Evolutionary conservation across 805 yeast genomes (phyloP), one percentile per base, ranked within the genome.

Genomic region (Ogataea pini): DNA sequence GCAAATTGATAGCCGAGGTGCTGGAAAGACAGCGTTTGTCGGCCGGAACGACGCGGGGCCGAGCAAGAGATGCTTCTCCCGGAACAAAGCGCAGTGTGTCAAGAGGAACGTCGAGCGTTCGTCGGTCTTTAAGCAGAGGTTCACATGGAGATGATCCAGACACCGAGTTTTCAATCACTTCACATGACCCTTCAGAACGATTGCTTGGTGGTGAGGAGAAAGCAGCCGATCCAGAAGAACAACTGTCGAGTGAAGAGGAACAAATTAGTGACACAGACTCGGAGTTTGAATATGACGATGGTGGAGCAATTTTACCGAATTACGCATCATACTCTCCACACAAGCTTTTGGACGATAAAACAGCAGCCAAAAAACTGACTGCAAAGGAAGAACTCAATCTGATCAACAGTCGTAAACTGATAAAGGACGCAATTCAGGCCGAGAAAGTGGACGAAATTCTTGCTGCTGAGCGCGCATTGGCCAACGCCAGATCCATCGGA

Each of bases 131-230:
- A 24, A 58, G 62, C 28, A 49, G 65, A 29, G 51, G 61, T 10
- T 47, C 56, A 1, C 49, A 58, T n/a, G 24, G 57, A 6, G 46
- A 29, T 22, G 59, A 57, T 24, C 50, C 54, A 1, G 63, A 58
- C 10, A 49, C 46, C 47, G 78, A 77, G 56, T 85, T 86, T 82
- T 78, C 87, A 0, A 82, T 86, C 36, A 74, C 87, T 41, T 77
- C 79, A 46, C 86, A 82, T 56, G 91, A 86, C 57, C 95, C 95
- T 0, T 82, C 83, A 52, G 86, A 83, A 57, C 69, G 94, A 49
- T 63, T 85, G 29, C 60, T 57, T 1, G 49, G 37, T 25, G 45
- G 41, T 32, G 51, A 52, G 16, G 46, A 47, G 51, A 62, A 54
- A n/a, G 33, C 56, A 25, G 58, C 46, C 12, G 44, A 49, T 13